Percentiles rank a stretch among this genome's conserved stretches.
These are phyloP conservation scores for Corynespora cassiicola DNA, from an alignment of 2,329 filamentous ascomycete species.

Conservation along the genomic window DNA sequence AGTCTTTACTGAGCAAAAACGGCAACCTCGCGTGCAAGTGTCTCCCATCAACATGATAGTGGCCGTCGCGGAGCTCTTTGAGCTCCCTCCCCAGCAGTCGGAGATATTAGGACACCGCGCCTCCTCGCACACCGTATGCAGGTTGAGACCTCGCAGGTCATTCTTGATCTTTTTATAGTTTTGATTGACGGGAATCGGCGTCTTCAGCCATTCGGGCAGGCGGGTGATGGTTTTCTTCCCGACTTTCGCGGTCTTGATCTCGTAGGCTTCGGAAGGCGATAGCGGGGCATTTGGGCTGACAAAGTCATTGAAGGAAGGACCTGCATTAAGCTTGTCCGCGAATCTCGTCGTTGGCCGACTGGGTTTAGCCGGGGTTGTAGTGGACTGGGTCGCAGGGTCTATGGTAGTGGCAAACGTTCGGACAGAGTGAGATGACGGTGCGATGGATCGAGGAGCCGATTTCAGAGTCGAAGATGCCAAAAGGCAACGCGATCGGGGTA, in stretches of 20 bases:
- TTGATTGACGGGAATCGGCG: slow-evolving; percentile 82
- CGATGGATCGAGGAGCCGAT: slow-evolving; percentile 20
- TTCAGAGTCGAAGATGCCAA: slow-evolving; percentile 26
- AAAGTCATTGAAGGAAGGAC: slow-evolving; percentile 70
- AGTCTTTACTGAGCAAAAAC: slow-evolving; percentile 98
- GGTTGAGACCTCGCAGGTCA: slow-evolving; percentile 84
- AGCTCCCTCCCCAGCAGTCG: slow-evolving; percentile 94
- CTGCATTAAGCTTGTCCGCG: slow-evolving; percentile 67
- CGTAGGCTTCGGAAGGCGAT: slow-evolving; percentile 61
- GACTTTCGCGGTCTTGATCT: slow-evolving; percentile 66
- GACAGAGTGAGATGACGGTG: slow-evolving; percentile 18
- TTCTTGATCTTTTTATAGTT: slow-evolving; percentile 96
- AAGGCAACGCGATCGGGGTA: slow-evolving; percentile 40
- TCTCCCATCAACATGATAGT: slow-evolving; percentile 99
- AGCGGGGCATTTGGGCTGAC: slow-evolving; percentile 55
- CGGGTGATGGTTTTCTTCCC: slow-evolving; percentile 73
- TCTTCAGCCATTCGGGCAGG: slow-evolving; percentile 94
- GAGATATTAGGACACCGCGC: slow-evolving; percentile 96
- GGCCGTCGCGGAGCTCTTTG: slow-evolving; percentile 89
- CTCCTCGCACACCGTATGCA: slow-evolving; percentile 98
- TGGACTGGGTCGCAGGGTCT: slow-evolving; percentile 28
- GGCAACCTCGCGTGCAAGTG: slow-evolving; percentile 93
- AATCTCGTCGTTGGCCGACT: slow-evolving; percentile 60
- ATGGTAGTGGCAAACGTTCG: slow-evolving; percentile 43
- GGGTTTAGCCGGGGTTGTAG: no score